Conservation (phyloP, 345 rosid genomes). For the Citrus inodora region DNA sequence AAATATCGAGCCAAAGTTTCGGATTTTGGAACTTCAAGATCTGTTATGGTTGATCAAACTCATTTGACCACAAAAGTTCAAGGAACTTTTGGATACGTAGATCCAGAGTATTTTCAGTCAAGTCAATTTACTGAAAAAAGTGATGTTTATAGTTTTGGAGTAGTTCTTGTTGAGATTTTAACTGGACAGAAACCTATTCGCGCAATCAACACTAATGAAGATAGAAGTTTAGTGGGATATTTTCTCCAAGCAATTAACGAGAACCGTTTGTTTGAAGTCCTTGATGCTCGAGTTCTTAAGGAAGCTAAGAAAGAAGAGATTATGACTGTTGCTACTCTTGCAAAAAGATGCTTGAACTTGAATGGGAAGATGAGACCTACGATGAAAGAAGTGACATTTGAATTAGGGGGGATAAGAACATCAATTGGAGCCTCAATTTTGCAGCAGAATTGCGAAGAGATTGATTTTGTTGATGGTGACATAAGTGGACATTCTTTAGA, state of each 20-base stretch:
- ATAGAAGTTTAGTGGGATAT: background rate
- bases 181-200: background rate
- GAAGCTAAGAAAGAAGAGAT: slow-evolving; percentile 7
- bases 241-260: slow-evolving; percentile 11
- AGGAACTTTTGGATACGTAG: background rate
- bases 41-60: background rate
- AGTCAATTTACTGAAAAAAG: background rate
- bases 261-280: background rate
- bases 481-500: background rate
- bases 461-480: background rate
- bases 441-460: background rate
- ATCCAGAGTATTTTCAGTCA: background rate
- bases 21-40: background rate
- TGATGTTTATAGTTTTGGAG: background rate
- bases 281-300: slow-evolving; percentile 9
- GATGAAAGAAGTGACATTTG: slow-evolving; percentile 17
- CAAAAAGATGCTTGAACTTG: background rate
- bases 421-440: background rate
- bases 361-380: background rate
- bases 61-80: background rate
- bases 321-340: background rate
- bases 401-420: slow-evolving; percentile 1
- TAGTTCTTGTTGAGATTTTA: background rate
- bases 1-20: background rate
- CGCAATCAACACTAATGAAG: background rate